These are phyloP conservation scores for Tilletia caries DNA, from an alignment of 1,284 basidiomycete species.

Conservation along the genomic window DNA sequence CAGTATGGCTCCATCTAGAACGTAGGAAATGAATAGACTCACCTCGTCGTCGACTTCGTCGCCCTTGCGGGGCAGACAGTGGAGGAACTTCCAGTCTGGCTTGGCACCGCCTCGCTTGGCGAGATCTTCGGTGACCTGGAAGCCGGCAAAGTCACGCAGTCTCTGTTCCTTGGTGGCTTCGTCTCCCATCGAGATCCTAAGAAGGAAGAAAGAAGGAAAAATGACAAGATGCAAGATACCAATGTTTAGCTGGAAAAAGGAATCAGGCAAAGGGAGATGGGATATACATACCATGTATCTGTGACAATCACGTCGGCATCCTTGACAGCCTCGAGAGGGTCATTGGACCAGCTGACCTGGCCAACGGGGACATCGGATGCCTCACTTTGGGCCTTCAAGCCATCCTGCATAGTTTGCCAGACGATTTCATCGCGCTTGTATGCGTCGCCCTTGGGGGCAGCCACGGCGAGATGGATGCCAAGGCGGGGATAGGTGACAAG, in stretches of 20 bases:
- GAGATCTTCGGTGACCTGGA: slow-evolving; percentile 80
- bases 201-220: background rate
- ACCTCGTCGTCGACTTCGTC: slow-evolving; percentile 66
- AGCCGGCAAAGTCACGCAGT: slow-evolving; percentile 80
- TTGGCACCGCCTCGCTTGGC: slow-evolving; percentile 69
- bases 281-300: slow-evolving; percentile 48
- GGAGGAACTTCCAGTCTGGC: slow-evolving; percentile 88
- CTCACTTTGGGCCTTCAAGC: slow-evolving; percentile 37
- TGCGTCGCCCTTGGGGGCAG: slow-evolving; percentile 64
- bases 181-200: slow-evolving; percentile 94
- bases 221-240: no score
- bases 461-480: slow-evolving; percentile 80
- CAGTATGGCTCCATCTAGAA: background rate
- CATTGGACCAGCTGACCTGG: slow-evolving; percentile 68
- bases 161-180: slow-evolving; percentile 90
- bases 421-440: slow-evolving; percentile 77
- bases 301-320: slow-evolving; percentile 91
- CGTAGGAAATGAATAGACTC: background rate
- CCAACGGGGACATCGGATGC: slow-evolving; percentile 36
- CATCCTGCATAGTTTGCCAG: slow-evolving; percentile 57
- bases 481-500: slow-evolving; percentile 87
- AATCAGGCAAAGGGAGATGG: background rate
- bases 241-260: background rate
- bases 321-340: slow-evolving; percentile 79
- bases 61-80: slow-evolving; percentile 87